These are phyloP conservation scores for Linum usitatissimum DNA, from an alignment of 345 rosid genomes.

Conservation along the genomic window DNA sequence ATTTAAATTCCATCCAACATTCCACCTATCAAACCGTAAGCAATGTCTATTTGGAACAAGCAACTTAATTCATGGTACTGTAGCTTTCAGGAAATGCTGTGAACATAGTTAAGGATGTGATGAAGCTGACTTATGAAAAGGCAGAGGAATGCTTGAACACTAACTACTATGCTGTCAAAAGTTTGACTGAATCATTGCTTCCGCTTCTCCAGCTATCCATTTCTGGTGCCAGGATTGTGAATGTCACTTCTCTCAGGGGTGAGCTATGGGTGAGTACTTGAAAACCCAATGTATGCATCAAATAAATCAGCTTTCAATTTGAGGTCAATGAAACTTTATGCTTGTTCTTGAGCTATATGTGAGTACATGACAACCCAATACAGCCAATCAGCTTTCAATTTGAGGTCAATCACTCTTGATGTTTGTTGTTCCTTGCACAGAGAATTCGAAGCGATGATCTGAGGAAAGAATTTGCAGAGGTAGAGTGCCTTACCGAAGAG, in stretches of 20 bases:
- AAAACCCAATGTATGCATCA: no score
- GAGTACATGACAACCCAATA: background rate
- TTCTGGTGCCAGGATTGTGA: slow-evolving; percentile 41
- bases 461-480: slow-evolving; percentile 29
- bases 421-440: slow-evolving; percentile 13
- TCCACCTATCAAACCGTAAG: no score
- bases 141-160: slow-evolving; percentile 42
- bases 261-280: slow-evolving; percentile 29
- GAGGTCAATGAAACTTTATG: no score
- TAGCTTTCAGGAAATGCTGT: slow-evolving; percentile 35
- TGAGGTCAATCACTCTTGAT: no score
- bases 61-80: background rate
- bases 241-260: slow-evolving; percentile 38
- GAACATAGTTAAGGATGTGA: slow-evolving; percentile 21
- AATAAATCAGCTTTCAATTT: no score
- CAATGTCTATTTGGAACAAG: background rate
- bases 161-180: slow-evolving; percentile 34
- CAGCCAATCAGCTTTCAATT: no score
- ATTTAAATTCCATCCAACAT: no score
- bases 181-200: slow-evolving; percentile 32
- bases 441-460: slow-evolving; percentile 28
- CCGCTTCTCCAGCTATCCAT: slow-evolving; percentile 35
- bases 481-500: slow-evolving; percentile 29
- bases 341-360: slow-evolving; percentile 26
- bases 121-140: slow-evolving; percentile 27